Evolutionary conservation across 257 asterid species (phyloP).

Genomic region (Solanum sejunctum): DNA sequence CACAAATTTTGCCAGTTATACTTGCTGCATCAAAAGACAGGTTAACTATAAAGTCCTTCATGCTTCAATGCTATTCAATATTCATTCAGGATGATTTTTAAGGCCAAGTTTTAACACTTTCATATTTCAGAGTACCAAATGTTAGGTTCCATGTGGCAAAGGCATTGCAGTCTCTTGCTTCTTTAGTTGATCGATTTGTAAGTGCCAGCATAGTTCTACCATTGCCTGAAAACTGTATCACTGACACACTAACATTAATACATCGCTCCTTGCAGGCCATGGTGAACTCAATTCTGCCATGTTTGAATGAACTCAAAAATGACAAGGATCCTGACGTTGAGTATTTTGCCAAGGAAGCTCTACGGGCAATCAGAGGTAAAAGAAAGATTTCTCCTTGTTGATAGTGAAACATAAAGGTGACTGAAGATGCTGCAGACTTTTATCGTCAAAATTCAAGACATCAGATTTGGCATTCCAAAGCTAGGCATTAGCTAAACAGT

Average conservation of each 20-base stretch:
- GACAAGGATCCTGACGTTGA: slow-evolving; percentile 83
- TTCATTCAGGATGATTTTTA: neutral
- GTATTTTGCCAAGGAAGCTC: slow-evolving; percentile 63
- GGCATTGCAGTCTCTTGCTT: slow-evolving; percentile 62
- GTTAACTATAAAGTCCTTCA: slow-evolving; percentile 14
- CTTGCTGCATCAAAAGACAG: slow-evolving; percentile 65
- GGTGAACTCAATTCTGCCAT: slow-evolving; percentile 52
- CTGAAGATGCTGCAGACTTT: neutral
- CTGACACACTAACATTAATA: neutral
- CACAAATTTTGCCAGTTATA: slow-evolving; percentile 26
- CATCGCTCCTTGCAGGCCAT: slow-evolving; percentile 36
- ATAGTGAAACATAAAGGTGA: neutral
- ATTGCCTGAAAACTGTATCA: neutral
- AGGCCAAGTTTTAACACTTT: neutral
- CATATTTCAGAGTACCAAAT: slow-evolving; percentile 62
- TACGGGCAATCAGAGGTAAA: slow-evolving; percentile 21
- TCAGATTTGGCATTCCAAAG: neutral
- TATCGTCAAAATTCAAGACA: neutral
- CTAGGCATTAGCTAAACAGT: neutral
- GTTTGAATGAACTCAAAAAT: slow-evolving; percentile 58
- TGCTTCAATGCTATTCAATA: neutral
- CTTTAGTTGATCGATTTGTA: slow-evolving; percentile 66
- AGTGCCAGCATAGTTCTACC: slow-evolving; percentile 9
- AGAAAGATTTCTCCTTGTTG: neutral
- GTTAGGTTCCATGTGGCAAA: slow-evolving; percentile 73